Conservation (phyloP, 2,329 filamentous ascomycete genomes). For the Tothia fuscella region DNA sequence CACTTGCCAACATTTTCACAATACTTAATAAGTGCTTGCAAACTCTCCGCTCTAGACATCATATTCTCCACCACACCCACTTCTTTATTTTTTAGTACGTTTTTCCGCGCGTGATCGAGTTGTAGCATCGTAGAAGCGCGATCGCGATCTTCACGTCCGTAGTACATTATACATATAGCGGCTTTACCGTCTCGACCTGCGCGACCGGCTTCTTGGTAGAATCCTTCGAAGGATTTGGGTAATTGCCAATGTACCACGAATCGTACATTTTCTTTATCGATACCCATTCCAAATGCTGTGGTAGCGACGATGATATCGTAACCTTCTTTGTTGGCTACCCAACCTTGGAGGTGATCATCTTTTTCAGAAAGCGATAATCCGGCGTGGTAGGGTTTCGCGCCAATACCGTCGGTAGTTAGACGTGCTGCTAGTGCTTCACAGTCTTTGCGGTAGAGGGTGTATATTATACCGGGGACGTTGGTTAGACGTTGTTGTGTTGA, state of each 20-base stretch:
- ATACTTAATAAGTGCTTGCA: slow-evolving; percentile 56
- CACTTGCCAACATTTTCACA: slow-evolving; percentile 67
- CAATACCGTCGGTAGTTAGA: slow-evolving; percentile 56
- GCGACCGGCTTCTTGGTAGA: slow-evolving; percentile 89
- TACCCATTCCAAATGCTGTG: slow-evolving; percentile 95
- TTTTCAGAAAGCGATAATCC: slow-evolving; percentile 55
- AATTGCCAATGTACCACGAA: slow-evolving; percentile 94
- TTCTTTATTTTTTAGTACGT: slow-evolving; percentile 26
- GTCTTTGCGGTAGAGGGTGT: slow-evolving; percentile 62
- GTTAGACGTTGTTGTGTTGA: slow-evolving; percentile 32
- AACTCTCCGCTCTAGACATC: slow-evolving; percentile 29
- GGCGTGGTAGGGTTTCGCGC: slow-evolving; percentile 62
- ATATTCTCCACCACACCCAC: slow-evolving; percentile 24
- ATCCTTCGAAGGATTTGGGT: slow-evolving; percentile 88
- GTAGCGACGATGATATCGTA: slow-evolving; percentile 93
- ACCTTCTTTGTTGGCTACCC: slow-evolving; percentile 60
- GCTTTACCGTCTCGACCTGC: slow-evolving; percentile 85
- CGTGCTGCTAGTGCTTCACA: slow-evolving; percentile 59
- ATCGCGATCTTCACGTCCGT: slow-evolving; percentile 76
- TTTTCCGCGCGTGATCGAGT: slow-evolving; percentile 36
- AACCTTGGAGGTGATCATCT: slow-evolving; percentile 56
- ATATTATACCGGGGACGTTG: slow-evolving; percentile 66
- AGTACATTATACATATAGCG: slow-evolving; percentile 79
- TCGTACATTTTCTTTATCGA: slow-evolving; percentile 88
- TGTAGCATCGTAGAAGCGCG: slow-evolving; percentile 47